These are phyloP conservation scores for Penicillium brevicompactum DNA, from an alignment of 2,329 filamentous ascomycete genomes.

Conservation along the genomic window DNA sequence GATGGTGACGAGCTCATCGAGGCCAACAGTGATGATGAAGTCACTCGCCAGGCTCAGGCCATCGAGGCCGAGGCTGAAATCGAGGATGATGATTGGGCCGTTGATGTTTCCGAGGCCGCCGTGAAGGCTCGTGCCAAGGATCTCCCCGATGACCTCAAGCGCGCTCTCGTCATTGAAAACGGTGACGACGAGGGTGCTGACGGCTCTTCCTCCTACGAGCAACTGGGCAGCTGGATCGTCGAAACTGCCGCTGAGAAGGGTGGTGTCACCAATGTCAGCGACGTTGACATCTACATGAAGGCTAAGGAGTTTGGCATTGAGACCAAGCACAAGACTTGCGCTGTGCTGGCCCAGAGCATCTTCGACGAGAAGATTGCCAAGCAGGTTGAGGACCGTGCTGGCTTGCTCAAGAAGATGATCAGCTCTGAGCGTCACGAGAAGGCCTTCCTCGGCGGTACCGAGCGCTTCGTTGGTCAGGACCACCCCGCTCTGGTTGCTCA, in stretches of 20 bases:
- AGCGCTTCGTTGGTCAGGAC: slow-evolving; percentile 84
- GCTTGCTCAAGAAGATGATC: slow-evolving; percentile 89
- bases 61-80: slow-evolving; percentile 70
- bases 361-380: slow-evolving; percentile 88
- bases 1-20: slow-evolving; percentile 69
- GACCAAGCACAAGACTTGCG: slow-evolving; percentile 86
- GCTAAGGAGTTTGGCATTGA: slow-evolving; percentile 96
- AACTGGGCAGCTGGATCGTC: slow-evolving; percentile 90
- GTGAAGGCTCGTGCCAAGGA: slow-evolving; percentile 92
- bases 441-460: slow-evolving; percentile 90
- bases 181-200: slow-evolving; percentile 80
- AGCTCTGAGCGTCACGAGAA: slow-evolving; percentile 93
- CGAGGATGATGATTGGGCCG: slow-evolving; percentile 91
- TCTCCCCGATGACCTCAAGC: slow-evolving; percentile 92
- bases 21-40: slow-evolving; percentile 86
- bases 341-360: slow-evolving; percentile 89
- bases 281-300: slow-evolving; percentile 92
- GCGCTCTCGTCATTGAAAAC: slow-evolving; percentile 79
- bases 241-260: slow-evolving; percentile 70
- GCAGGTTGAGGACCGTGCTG: slow-evolving; percentile 81
- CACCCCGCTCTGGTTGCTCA: slow-evolving; percentile 76
- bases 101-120: slow-evolving; percentile 94
- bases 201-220: slow-evolving; percentile 78
- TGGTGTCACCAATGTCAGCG: slow-evolving; percentile 76
- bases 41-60: slow-evolving; percentile 74